Conservation (phyloP, 768 basidiomycete species). For the Mycena crocata region DNA sequence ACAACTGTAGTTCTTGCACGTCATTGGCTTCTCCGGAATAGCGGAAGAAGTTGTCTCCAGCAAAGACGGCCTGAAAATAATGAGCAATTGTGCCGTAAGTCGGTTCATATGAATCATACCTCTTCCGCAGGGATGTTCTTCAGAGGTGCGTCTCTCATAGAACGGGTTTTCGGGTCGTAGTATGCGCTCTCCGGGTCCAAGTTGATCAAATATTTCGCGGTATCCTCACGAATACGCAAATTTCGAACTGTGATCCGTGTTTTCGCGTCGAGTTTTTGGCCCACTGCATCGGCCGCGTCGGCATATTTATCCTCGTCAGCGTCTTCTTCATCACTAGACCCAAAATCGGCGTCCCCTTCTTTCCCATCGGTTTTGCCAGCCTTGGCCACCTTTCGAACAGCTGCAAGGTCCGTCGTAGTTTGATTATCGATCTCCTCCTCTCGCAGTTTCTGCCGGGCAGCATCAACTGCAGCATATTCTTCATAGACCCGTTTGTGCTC, state of each 20-base stretch:
- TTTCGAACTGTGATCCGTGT: conserved; percentile 98
- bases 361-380: conserved; percentile 82
- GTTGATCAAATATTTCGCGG: conserved; percentile 98
- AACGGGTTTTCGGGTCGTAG: conserved; percentile 99
- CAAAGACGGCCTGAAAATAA: conserved; percentile 77
- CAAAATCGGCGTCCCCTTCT: conserved; percentile 89
- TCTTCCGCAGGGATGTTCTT: conserved; percentile 87
- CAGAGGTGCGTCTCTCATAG: conserved; percentile 97
- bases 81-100: conserved; percentile 19
- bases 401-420: conserved; percentile 91
- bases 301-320: conserved; percentile 99
- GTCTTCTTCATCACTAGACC: conserved; percentile 95
- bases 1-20: conserved; percentile 92
- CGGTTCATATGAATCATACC: conserved; percentile 56
- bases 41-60: conserved; percentile 96
- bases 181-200: conserved; percentile 95
- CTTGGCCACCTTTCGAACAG: conserved; percentile 95
- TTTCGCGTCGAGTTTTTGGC: conserved; percentile 98
- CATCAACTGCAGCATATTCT: conserved; percentile 94
- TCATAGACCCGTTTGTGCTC: conserved; percentile 91
- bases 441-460: conserved; percentile 87
- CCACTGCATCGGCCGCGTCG: conserved; percentile 96
- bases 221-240: conserved; percentile 98
- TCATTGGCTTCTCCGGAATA: conserved; percentile 93
- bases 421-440: conserved; percentile 99